phyloP scores from a whole-genome alignment of 2,329 filamentous ascomycete species.

The Apiospora rasikravindrae region DNA sequence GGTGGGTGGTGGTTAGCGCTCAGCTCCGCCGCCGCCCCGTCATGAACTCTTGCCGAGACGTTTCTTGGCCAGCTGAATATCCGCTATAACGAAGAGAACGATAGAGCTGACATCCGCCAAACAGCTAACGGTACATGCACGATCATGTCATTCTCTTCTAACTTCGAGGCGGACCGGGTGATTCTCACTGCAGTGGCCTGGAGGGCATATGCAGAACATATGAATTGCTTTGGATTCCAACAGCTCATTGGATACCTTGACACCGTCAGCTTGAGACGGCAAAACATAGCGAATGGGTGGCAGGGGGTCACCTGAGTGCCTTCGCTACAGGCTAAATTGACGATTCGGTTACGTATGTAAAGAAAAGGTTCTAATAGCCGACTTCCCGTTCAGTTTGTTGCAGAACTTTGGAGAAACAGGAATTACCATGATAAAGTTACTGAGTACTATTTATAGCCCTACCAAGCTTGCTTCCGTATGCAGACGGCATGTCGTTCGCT shows the following conservation, averaged over 20 bases:
- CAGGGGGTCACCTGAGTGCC: background rate
- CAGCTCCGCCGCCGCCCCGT: background rate
- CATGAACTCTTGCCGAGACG: background rate
- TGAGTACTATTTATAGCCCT: background rate
- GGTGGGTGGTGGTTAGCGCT: background rate
- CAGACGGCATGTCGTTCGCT: background rate
- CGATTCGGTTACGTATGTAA: background rate
- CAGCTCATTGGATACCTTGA: background rate
- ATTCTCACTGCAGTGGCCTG: background rate
- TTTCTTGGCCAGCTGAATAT: background rate
- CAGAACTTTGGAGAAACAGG: background rate
- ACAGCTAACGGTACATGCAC: background rate
- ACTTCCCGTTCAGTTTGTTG: background rate
- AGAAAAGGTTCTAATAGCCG: background rate
- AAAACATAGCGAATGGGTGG: background rate
- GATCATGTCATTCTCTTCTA: background rate
- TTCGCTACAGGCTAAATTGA: slow-evolving; percentile 12
- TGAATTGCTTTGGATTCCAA: background rate
- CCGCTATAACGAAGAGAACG: background rate
- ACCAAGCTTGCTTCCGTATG: background rate
- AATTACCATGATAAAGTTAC: background rate
- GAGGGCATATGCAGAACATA: background rate
- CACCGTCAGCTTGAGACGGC: background rate
- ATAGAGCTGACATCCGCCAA: background rate
- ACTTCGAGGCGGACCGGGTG: background rate